Base-by-base conservation (phyloP, 2,329 filamentous ascomycete genomes). In the Endoconidiophora polonica region DNA sequence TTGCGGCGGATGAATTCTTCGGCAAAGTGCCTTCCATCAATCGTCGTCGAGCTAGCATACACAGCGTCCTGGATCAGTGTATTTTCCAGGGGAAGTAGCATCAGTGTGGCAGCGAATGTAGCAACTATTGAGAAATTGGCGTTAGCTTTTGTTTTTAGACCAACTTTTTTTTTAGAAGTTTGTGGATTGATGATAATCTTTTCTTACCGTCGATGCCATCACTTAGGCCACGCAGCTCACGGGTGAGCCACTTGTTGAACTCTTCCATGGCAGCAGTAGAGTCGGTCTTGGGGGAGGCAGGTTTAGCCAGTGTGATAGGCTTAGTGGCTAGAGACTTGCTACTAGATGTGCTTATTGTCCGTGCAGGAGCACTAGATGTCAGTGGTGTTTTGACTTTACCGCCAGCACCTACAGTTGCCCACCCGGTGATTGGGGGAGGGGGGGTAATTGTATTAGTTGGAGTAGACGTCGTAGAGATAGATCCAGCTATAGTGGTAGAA, bases 1-100 rank as follows among this genome's bases (percentile, higher is more conserved):
- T 88, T 90, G 58, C 90, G 87, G 33, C 88, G 83, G 53, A 96
- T 77, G 60, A 91, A 98, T 63, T 98, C 91, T 53, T 94, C 85
- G 0, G 86, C 87, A 60, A 96, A 96, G 60, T 93, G 86, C 46
- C 84, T 83, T 0, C 86, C 87, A 60, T 98, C 87, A 65, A 98
- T 85, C 1, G 88, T 93, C 59, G 81, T 83, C 2, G 86, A 93
- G 62, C 79, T 83, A 52, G 78, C 77, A 65, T 96, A 94, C 20
- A 96, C 83, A 6, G 83, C 83, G 61, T 96, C 91, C 10, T 86
- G 84, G 58, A 98, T 88, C 57, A 96, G 75, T 54, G 83, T 77
- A 12, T 76, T 70, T 52, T 95, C 86, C 0, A 79, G 70, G 0
- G 87, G 87, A 54, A 94, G 78, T 53, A 75, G 74, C 44, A 85